Percentiles rank a stretch among this genome's conserved stretches.
These are phyloP conservation scores for Verticillium nubilum DNA, from an alignment of 2,329 filamentous ascomycete genomes.

Conservation along the genomic window DNA sequence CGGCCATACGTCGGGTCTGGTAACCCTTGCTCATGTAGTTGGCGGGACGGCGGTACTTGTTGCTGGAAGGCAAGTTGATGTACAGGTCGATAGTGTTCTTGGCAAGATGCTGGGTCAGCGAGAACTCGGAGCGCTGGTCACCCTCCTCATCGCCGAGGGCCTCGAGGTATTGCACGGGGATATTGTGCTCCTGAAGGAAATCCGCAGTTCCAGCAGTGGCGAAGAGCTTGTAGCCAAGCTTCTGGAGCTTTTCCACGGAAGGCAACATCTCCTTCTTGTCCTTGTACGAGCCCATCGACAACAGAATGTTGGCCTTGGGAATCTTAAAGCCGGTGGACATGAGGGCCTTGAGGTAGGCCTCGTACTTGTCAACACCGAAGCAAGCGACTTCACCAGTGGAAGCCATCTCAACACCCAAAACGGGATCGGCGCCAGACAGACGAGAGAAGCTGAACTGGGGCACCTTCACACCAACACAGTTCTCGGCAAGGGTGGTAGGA, in stretches of 20 bases:
- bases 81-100: slow-evolving; percentile 98
- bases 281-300: slow-evolving; percentile 96
- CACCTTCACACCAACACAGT: slow-evolving; percentile 95
- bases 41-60: slow-evolving; percentile 91
- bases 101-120: slow-evolving; percentile 89
- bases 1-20: slow-evolving; percentile 93
- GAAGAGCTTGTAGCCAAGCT: slow-evolving; percentile 91
- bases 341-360: slow-evolving; percentile 94
- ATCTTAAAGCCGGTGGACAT: slow-evolving; percentile 95
- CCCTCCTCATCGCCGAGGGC: slow-evolving; percentile 72
- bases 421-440: slow-evolving; percentile 90
- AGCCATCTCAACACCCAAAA: slow-evolving; percentile 97
- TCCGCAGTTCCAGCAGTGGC: slow-evolving; percentile 95
- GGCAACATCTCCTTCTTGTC: slow-evolving; percentile 97
- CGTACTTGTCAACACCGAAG: slow-evolving; percentile 93
- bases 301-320: slow-evolving; percentile 88
- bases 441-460: slow-evolving; percentile 99
- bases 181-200: slow-evolving; percentile 87
- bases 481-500: slow-evolving; percentile 63
- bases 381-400: slow-evolving; percentile 97
- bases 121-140: slow-evolving; percentile 92
- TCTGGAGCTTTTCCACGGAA: slow-evolving; percentile 81
- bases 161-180: slow-evolving; percentile 91
- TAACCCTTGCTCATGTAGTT: slow-evolving; percentile 99
- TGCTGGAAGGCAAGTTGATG: slow-evolving; percentile 98